Evolutionary conservation across 2,329 filamentous ascomycete species (phyloP), one percentile per base, ranked within the genome.

Genomic region (Curvularia sp.): DNA sequence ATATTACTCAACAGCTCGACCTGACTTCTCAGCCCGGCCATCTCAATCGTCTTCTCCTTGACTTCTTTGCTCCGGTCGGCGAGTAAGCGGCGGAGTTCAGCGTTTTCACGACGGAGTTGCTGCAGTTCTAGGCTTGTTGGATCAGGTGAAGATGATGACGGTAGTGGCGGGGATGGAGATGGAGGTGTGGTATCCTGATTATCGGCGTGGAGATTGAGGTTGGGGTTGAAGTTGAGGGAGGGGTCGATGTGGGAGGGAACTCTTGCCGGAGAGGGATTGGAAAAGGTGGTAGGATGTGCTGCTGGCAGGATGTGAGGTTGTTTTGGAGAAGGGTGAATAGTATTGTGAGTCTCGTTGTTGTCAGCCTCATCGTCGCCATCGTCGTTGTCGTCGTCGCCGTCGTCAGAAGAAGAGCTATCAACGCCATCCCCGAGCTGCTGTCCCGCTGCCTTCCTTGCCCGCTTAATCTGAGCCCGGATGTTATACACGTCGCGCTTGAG

Each of bases 401-500:
- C 31, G 15, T 33, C 31, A 15, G 10, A 13, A 15, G 33, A 15
- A 18, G 68, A 71, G 44, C 61, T 66, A 24, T 63, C 44, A 20
- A 69, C 49, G 4, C 66, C 66, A 24, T 71, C 67, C 33, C 68
- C 71, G 2, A 71, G 30, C 33, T 69, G 58, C 46, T 73, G 69
- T 3, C 62, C 72, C 1, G 71, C 70, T 12, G 70, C 68, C 53
- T 74, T 75, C 3, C 71, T 55, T 1, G 69, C 65, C 4, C 70
- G 59, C 57, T 72, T 75, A 55, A 76, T 75, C 50, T 75, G 69
- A 7, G 74, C 72, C 1, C 73, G 68, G 30, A 75, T 74, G 31
- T 76, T 76, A 55, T 76, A 76, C 7, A 76, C 67, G 51, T 76
- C 74, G 44, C 74, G 70, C 59, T 75, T 75, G 59, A 73, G 74